phyloP scores from a whole-genome alignment of 2,329 filamentous ascomycete genomes.

The Rhynchosporium graminicola region DNA sequence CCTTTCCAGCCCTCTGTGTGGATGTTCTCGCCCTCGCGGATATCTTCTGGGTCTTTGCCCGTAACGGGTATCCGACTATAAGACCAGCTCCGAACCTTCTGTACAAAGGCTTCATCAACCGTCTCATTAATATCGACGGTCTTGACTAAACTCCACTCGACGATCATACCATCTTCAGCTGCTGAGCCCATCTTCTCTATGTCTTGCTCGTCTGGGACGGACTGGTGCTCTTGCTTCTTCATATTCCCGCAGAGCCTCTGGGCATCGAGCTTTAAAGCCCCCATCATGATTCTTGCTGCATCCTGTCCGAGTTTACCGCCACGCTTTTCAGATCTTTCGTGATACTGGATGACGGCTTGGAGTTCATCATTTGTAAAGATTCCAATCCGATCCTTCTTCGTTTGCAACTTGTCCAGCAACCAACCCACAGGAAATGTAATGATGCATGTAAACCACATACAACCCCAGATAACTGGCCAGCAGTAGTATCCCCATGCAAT shows the following conservation, averaged over 20 bases:
- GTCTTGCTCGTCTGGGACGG: conserved; percentile 22
- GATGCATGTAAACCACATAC: conserved; percentile 33
- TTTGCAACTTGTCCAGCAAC: conserved; percentile 27
- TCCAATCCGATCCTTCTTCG: conserved; percentile 16
- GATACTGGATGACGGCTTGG: conserved; percentile 31
- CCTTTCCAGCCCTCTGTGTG: conserved; percentile 19
- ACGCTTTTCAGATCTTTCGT: conserved; percentile 30
- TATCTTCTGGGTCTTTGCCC: conserved; percentile 17
- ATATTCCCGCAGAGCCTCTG: conserved; percentile 26
- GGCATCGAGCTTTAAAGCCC: conserved; percentile 34
- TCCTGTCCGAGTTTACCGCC: conserved; percentile 32
- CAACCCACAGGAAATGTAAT: conserved; percentile 34
- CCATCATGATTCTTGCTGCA: conserved; percentile 31
- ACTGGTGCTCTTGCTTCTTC: neutral
- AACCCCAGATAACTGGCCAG: conserved; percentile 33
- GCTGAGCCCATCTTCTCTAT: conserved; percentile 30
- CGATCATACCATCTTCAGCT: conserved; percentile 25
- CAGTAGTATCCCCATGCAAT: conserved; percentile 36
- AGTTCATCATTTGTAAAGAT: conserved; percentile 34
- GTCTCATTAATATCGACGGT: conserved; percentile 33
- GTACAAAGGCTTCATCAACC: conserved; percentile 33
- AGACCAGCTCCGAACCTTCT: conserved; percentile 34
- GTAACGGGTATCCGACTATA: conserved; percentile 38
- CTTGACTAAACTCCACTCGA: conserved; percentile 33
- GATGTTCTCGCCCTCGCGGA: neutral